Evolutionary conservation across 352 stramenopile species (phyloP).

Genomic region (Pseudoperonospora humuli): DNA sequence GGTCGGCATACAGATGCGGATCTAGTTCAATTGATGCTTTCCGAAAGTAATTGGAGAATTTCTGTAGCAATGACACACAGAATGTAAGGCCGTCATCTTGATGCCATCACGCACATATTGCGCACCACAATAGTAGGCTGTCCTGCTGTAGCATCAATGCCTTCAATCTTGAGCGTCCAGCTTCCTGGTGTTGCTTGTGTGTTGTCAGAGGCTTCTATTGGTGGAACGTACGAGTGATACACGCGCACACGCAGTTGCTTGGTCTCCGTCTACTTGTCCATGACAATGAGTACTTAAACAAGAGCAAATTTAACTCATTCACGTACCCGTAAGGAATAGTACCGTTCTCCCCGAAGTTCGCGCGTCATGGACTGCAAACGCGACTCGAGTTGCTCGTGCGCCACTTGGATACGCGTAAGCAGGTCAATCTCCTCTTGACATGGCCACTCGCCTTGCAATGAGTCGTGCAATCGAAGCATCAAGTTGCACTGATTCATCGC

Average conservation of each 20-base stretch:
- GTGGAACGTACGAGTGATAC: slow-evolving; percentile 52
- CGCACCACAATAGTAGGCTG: slow-evolving; percentile 34
- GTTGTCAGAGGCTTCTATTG: slow-evolving; percentile 28
- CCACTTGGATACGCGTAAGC: slow-evolving; percentile 35
- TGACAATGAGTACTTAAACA: no score
- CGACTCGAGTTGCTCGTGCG: slow-evolving; percentile 36
- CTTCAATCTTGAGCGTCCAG: slow-evolving; percentile 67
- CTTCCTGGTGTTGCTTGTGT: slow-evolving; percentile 24
- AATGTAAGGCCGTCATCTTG: neutral
- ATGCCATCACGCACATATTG: neutral
- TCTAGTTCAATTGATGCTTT: slow-evolving; percentile 70
- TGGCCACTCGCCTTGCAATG: slow-evolving; percentile 47
- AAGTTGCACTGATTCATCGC: no score
- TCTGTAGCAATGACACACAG: slow-evolving; percentile 25
- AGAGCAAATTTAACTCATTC: neutral
- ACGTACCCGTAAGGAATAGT: slow-evolving; percentile 44
- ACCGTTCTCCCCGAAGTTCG: slow-evolving; percentile 48
- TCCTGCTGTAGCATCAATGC: slow-evolving; percentile 26
- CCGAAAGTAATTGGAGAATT: slow-evolving; percentile 72
- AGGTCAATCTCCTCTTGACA: slow-evolving; percentile 49
- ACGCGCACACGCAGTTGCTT: slow-evolving; percentile 50
- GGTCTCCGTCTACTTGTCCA: slow-evolving; percentile 31
- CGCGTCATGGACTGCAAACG: slow-evolving; percentile 41
- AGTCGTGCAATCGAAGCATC: no score
- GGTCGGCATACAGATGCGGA: slow-evolving; percentile 56